Conservation (phyloP, 2,329 filamentous ascomycete genomes). For the Aotearoamyces nothofagi region DNA sequence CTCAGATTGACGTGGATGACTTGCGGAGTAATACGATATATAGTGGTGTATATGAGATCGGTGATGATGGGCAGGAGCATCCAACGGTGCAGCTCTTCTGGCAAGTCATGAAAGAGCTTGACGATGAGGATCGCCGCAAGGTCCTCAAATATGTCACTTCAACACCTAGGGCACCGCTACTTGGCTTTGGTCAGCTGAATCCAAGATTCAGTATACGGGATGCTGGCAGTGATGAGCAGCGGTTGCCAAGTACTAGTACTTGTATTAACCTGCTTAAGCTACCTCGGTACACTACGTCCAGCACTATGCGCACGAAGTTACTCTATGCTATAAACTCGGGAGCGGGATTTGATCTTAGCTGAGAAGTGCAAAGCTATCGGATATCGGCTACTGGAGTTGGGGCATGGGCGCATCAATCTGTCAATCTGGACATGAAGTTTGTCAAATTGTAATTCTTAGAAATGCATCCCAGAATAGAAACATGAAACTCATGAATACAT, state of each 20-base stretch:
- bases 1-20: constrained; percentile 76
- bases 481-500: too few relatives aligned
- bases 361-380: too few relatives aligned
- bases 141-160: constrained; percentile 94
- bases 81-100: constrained; percentile 79
- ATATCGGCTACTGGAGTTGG: too few relatives aligned
- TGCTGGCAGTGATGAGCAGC: constrained; percentile 56
- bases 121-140: constrained; percentile 63
- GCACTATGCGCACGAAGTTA: constrained; percentile 59
- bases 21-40: constrained; percentile 74
- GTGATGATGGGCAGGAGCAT: constrained; percentile 80
- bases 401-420: too few relatives aligned
- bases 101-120: constrained; percentile 67
- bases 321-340: constrained; percentile 81
- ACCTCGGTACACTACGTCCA: constrained; percentile 58
- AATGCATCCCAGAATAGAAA: too few relatives aligned
- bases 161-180: constrained; percentile 74
- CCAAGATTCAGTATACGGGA: constrained; percentile 86
- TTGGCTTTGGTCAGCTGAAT: constrained; percentile 76
- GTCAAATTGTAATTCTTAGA: too few relatives aligned
- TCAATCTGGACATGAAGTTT: too few relatives aligned
- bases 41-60: constrained; percentile 74
- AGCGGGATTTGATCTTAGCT: constrained; percentile 80
- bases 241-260: constrained; percentile 85
- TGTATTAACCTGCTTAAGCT: constrained; percentile 93